These are phyloP conservation scores for Flaveria ramosissima DNA, from an alignment of 129 eudicot genomes.

Conservation along the genomic window DNA sequence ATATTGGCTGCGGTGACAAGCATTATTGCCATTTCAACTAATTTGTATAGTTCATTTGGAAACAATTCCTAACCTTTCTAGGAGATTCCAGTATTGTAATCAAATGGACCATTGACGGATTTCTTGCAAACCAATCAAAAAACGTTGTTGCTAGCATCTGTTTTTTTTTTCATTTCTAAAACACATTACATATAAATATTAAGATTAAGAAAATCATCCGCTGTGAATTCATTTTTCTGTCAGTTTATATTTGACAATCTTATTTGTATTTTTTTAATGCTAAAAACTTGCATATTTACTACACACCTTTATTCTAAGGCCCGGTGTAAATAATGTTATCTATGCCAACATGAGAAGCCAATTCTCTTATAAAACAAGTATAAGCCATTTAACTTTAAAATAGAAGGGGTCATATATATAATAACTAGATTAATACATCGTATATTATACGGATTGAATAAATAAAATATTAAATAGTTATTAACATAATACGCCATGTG, in stretches of 20 bases:
- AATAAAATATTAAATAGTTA: too few relatives aligned
- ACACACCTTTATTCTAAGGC: too few relatives aligned
- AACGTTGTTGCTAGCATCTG: not conserved
- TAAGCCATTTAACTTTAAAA: too few relatives aligned
- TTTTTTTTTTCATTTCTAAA: not conserved
- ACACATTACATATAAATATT: not conserved
- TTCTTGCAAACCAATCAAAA: not conserved
- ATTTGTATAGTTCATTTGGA: slow-evolving; percentile 45
- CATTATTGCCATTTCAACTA: slow-evolving; percentile 62
- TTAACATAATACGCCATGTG: too few relatives aligned
- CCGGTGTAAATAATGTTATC: too few relatives aligned
- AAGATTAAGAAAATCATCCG: not conserved
- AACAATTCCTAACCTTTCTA: not conserved
- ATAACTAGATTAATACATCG: too few relatives aligned
- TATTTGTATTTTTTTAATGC: not conserved
- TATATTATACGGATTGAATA: too few relatives aligned
- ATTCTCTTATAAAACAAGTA: too few relatives aligned
- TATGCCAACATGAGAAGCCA: too few relatives aligned
- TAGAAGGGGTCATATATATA: too few relatives aligned
- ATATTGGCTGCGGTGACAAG: slow-evolving; percentile 70
- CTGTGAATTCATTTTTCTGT: not conserved
- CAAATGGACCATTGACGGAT: not conserved
- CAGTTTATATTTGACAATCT: not conserved
- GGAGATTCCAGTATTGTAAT: not conserved
- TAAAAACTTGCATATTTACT: not conserved